phyloP scores from a whole-genome alignment of 2,329 filamentous ascomycete genomes.

The Sphaerulina populicola region DNA sequence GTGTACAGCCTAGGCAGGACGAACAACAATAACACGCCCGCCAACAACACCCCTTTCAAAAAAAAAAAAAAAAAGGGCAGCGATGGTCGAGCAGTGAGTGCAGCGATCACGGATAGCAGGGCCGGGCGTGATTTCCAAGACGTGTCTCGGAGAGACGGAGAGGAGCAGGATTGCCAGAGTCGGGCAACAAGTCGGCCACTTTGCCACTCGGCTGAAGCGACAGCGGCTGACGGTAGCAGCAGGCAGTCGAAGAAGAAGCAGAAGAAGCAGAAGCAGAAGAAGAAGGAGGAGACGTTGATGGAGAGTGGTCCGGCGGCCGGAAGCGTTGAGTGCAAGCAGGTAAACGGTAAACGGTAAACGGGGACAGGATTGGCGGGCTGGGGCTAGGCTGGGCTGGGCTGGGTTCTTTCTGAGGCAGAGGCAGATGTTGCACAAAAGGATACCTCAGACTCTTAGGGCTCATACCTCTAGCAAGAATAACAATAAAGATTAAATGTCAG shows the following conservation, averaged over 20 bases:
- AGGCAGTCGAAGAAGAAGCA: not conserved
- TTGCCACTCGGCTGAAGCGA: slow-evolving; percentile 2
- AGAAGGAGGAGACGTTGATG: not conserved
- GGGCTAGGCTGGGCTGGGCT: too few species aligned
- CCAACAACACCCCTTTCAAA: too few species aligned
- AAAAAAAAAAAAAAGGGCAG: too few species aligned
- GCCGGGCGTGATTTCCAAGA: not conserved
- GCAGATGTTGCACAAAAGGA: too few species aligned
- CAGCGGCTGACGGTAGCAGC: not conserved
- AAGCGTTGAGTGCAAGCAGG: not conserved
- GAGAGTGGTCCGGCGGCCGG: not conserved
- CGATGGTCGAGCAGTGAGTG: not conserved
- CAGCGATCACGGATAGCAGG: not conserved
- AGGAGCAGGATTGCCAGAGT: not conserved
- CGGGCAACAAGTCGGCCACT: not conserved
- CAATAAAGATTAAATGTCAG: too few species aligned
- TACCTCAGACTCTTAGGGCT: too few species aligned
- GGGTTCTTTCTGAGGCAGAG: too few species aligned
- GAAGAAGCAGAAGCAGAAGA: too few species aligned
- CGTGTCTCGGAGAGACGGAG: not conserved
- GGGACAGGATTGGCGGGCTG: too few species aligned
- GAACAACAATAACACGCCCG: not conserved
- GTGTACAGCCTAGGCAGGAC: not conserved
- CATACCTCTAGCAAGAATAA: too few species aligned
- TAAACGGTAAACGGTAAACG: too few species aligned